These are phyloP conservation scores for Boletus rubropictus DNA, from an alignment of 768 basidiomycete species.

Conservation along the genomic window DNA sequence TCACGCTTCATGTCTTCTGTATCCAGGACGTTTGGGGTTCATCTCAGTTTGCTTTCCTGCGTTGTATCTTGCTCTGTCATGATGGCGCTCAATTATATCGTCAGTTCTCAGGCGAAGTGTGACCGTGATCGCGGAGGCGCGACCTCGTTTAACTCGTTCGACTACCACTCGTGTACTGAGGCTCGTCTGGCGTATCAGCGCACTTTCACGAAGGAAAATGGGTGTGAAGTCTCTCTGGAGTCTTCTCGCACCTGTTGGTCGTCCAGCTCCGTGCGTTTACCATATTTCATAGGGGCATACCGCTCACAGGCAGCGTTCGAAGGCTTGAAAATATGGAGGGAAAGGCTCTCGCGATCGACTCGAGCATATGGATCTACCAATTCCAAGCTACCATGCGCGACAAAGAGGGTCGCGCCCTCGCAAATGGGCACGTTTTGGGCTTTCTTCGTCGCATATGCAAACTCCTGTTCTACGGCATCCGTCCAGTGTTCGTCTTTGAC, in stretches of 20 bases:
- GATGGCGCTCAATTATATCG: no score
- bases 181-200: neutral
- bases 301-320: slow-evolving; percentile 8
- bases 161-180: neutral
- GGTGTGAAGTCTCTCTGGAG: slow-evolving; percentile 98
- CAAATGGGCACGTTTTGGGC: slow-evolving; percentile 92
- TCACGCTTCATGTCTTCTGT: slow-evolving; percentile 14
- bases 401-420: slow-evolving; percentile 84
- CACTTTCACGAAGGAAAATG: slow-evolving; percentile 41
- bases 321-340: slow-evolving; percentile 94
- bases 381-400: slow-evolving; percentile 99
- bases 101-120: no score
- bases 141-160: slow-evolving; percentile 4
- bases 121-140: neutral
- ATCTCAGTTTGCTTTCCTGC: slow-evolving; percentile 18
- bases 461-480: slow-evolving; percentile 93
- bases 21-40: slow-evolving; percentile 10
- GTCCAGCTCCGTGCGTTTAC: slow-evolving; percentile 77
- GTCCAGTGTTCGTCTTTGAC: slow-evolving; percentile 98
- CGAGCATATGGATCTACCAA: slow-evolving; percentile 99
- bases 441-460: slow-evolving; percentile 89
- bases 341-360: slow-evolving; percentile 95
- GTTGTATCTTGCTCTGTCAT: slow-evolving; percentile 13
- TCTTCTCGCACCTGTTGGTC: slow-evolving; percentile 85
- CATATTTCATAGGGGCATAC: neutral